These are phyloP conservation scores for Hypoxylon sp. DNA, from an alignment of 2,329 filamentous ascomycete species.

Conservation along the genomic window DNA sequence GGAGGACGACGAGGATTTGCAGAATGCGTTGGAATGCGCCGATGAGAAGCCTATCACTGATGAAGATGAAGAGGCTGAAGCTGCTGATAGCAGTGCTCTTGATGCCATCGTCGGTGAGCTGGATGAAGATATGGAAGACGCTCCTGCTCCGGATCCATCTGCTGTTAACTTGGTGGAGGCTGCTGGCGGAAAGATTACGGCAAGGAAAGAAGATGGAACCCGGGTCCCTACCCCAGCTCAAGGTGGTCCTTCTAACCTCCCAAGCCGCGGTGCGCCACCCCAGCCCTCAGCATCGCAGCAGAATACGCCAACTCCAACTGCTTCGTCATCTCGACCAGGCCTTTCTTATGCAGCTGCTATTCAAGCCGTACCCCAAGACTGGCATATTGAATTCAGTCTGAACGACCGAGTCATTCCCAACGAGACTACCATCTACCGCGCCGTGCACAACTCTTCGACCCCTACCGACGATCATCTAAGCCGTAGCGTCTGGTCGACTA, in stretches of 20 bases:
- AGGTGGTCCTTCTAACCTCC: slow-evolving; percentile 56
- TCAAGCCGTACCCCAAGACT: slow-evolving; percentile 86
- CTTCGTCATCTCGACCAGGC: slow-evolving; percentile 68
- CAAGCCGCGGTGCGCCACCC: slow-evolving; percentile 57
- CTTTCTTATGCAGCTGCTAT: slow-evolving; percentile 89
- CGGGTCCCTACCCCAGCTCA: slow-evolving; percentile 86
- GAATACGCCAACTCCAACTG: slow-evolving; percentile 61
- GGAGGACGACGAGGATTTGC: slow-evolving; percentile 72
- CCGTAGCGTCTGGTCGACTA: slow-evolving; percentile 88
- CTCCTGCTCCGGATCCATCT: slow-evolving; percentile 80
- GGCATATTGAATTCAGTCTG: slow-evolving; percentile 96
- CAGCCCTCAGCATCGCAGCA: slow-evolving; percentile 59
- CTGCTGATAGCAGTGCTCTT: slow-evolving; percentile 76
- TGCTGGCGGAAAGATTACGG: slow-evolving; percentile 87
- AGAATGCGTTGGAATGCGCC: slow-evolving; percentile 88
- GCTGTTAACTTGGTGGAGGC: slow-evolving; percentile 94
- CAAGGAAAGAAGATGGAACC: slow-evolving; percentile 92
- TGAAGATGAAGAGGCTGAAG: slow-evolving; percentile 72
- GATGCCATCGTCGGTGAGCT: slow-evolving; percentile 93
- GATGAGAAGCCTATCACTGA: slow-evolving; percentile 89
- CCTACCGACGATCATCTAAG: slow-evolving; percentile 74
- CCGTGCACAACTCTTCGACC: slow-evolving; percentile 77
- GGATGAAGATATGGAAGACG: slow-evolving; percentile 85
- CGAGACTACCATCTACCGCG: slow-evolving; percentile 95
- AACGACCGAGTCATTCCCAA: slow-evolving; percentile 87